Conservation (phyloP, 164 flowering plant genomes). For the Dillenia turbinata region DNA sequence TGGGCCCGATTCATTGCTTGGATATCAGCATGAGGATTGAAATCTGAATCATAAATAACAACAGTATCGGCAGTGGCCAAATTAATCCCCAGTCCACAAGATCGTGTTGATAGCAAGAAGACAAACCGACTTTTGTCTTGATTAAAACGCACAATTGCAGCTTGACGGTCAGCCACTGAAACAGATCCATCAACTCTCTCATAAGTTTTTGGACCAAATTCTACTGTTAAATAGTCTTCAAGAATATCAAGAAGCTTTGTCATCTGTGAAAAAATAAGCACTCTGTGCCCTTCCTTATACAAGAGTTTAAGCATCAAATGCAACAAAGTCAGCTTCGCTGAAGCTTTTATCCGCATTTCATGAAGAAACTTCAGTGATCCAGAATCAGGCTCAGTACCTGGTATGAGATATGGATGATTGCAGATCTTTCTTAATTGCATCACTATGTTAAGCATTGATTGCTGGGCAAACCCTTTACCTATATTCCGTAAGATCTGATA, state of each 20-base stretch:
- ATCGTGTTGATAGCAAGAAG: constrained; percentile 87
- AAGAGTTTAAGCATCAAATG: constrained; percentile 92
- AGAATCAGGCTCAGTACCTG: constrained; percentile 96
- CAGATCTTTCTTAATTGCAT: constrained; percentile 98
- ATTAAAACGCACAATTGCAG: constrained; percentile 91
- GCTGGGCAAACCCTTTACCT: constrained; percentile 93
- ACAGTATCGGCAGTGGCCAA: constrained; percentile 99
- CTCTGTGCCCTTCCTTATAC: constrained; percentile 83
- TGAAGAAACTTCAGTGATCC: constrained; percentile 94
- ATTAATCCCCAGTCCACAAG: constrained; percentile 99
- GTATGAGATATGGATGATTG: constrained; percentile 98
- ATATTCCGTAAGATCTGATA: constrained; percentile 87
- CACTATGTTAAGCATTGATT: constrained; percentile 96
- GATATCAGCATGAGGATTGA: constrained; percentile 98
- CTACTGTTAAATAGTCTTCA: constrained; percentile 85
- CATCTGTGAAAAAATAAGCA: constrained; percentile 97
- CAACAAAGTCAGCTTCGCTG: constrained; percentile 88
- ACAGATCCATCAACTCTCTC: constrained; percentile 99
- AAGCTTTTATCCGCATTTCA: constrained; percentile 98
- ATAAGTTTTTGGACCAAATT: constrained; percentile 89
- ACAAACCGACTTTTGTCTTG: constrained; percentile 95
- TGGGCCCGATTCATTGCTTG: constrained; percentile 99
- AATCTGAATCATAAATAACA: constrained; percentile 97
- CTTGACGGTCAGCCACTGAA: constrained; percentile 88
- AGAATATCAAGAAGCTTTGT: constrained; percentile 98